Conservation (phyloP, 495 filamentous ascomycete species). For the Geoglossum glabrum region DNA sequence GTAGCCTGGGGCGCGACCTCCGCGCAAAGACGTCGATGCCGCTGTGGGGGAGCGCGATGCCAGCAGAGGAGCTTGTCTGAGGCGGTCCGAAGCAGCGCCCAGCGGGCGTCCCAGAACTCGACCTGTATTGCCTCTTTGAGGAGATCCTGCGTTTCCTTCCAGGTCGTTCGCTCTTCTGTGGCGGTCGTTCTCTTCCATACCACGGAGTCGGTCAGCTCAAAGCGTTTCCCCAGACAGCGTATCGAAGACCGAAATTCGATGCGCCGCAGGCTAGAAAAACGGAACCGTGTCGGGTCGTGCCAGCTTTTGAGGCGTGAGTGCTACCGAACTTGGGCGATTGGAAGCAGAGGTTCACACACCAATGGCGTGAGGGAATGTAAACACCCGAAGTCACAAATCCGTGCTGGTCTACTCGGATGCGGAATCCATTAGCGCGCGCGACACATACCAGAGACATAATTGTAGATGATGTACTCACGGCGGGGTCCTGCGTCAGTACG, state of each 20-base stretch:
- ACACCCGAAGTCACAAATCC: background rate
- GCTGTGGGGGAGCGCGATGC: background rate
- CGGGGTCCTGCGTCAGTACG: background rate
- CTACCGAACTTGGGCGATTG: background rate
- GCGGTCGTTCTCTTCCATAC: slow-evolving; percentile 6
- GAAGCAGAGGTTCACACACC: background rate
- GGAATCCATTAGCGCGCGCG: background rate
- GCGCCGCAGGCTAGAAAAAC: background rate
- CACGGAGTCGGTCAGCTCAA: background rate
- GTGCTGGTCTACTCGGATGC: background rate
- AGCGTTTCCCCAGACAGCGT: background rate
- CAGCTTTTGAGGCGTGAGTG: background rate
- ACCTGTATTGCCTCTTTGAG: background rate
- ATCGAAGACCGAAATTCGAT: slow-evolving; percentile 1
- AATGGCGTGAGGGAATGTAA: slow-evolving; percentile 2
- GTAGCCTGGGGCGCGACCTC: slow-evolving; percentile 2
- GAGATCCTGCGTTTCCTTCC: slow-evolving; percentile 2
- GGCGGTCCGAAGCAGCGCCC: slow-evolving; percentile 1
- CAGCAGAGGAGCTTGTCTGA: slow-evolving; percentile 2
- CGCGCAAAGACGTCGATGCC: slow-evolving; percentile 1
- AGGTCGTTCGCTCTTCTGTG: slow-evolving; percentile 1
- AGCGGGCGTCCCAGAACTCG: background rate
- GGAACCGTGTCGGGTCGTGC: background rate
- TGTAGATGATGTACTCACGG: background rate
- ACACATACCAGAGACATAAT: background rate